These are phyloP conservation scores for Vitis vinifera DNA, from an alignment of 164 flowering plant species.

Conservation along the genomic window ASM3070453v1 NC_081810.1:5969501-5970000, in stretches of 20 bases:
- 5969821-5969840: constrained; percentile 36
- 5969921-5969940: too few relatives aligned
- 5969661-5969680: constrained; percentile 34
- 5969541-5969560: constrained; percentile 34
- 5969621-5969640: constrained; percentile 23
- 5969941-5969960: too few relatives aligned
- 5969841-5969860: constrained; percentile 41
- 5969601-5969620: constrained; percentile 27
- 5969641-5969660: constrained; percentile 30
- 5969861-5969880: constrained; percentile 31
- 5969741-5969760: constrained; percentile 20
- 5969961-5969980: too few relatives aligned
- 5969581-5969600: constrained; percentile 19
- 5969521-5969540: constrained; percentile 30
- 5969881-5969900: constrained; percentile 17
- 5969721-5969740: constrained; percentile 32
- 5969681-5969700: constrained; percentile 44
- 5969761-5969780: constrained; percentile 6
- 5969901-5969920: too few relatives aligned
- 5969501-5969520: constrained; percentile 35
- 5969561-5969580: constrained; percentile 38
- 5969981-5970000: too few relatives aligned
- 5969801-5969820: constrained; percentile 28
- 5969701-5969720: constrained; percentile 35
- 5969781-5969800: constrained; percentile 20